These are phyloP conservation scores for Sarocladiaceae sp. DNA, from an alignment of 2,329 filamentous ascomycete genomes.

Conservation along the genomic window DNA sequence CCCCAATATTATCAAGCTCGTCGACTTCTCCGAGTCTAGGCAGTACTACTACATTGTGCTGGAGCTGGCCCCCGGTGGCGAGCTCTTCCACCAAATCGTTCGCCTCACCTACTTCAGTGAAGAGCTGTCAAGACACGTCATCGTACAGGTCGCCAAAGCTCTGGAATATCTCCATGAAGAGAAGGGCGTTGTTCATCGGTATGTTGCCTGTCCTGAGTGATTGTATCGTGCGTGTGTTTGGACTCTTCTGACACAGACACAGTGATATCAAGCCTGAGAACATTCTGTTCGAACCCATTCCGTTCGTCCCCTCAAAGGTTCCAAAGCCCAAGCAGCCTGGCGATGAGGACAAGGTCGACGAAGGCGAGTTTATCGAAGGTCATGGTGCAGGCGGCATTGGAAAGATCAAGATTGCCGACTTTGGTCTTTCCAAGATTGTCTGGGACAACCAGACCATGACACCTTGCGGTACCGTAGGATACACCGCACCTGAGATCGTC, in stretches of 20 bases:
- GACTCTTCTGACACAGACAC: slow-evolving; percentile 10
- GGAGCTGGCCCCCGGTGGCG: slow-evolving; percentile 90
- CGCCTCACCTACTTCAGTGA: slow-evolving; percentile 98
- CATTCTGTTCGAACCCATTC: slow-evolving; percentile 83
- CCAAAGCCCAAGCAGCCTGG: slow-evolving; percentile 80
- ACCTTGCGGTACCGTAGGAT: slow-evolving; percentile 96
- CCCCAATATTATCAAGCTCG: slow-evolving; percentile 88
- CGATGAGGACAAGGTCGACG: slow-evolving; percentile 95
- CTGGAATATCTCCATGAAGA: slow-evolving; percentile 93
- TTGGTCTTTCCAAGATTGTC: slow-evolving; percentile 94
- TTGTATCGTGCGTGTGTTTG: too few species aligned
- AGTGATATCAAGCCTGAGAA: slow-evolving; percentile 99
- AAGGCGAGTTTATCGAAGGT: slow-evolving; percentile 85
- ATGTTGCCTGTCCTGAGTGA: too few species aligned
- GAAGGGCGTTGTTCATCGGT: slow-evolving; percentile 95
- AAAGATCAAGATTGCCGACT: slow-evolving; percentile 95
- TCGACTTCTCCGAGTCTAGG: slow-evolving; percentile 88
- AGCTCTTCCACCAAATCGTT: slow-evolving; percentile 98
- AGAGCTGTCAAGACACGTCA: slow-evolving; percentile 89
- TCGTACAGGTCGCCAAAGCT: slow-evolving; percentile 89
- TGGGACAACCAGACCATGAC: slow-evolving; percentile 99
- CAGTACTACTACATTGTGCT: slow-evolving; percentile 98
- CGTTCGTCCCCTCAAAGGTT: slow-evolving; percentile 73
- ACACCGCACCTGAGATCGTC: slow-evolving; percentile 97
- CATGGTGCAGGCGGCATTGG: slow-evolving; percentile 87